Percentiles rank a stretch among this genome's conserved stretches.
These are phyloP conservation scores for Eimeria brunetti DNA, from an alignment of 169 alveolate species.

Conservation along the genomic window DNA sequence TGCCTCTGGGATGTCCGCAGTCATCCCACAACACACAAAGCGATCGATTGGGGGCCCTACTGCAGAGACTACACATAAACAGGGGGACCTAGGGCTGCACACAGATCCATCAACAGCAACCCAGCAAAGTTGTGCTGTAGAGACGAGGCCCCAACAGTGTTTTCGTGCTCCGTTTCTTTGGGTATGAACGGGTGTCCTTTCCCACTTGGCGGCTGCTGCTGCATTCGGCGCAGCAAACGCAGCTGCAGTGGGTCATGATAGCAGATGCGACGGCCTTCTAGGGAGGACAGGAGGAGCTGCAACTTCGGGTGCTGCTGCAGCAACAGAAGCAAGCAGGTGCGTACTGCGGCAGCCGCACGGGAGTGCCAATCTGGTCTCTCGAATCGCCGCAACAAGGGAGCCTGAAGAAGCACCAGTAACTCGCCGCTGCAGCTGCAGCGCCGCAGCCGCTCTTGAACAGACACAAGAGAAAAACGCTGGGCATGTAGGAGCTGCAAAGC, in stretches of 20 bases:
- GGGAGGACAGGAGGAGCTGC: constrained; percentile 77
- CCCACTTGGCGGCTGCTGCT: background rate
- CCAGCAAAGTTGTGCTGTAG: constrained; percentile 47
- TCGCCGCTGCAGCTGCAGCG: constrained; percentile 64
- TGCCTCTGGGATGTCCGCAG: background rate
- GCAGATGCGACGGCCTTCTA: constrained; percentile 36
- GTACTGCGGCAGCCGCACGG: constrained; percentile 47
- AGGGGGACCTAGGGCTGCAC: constrained; percentile 55
- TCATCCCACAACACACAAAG: background rate
- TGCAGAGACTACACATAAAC: background rate
- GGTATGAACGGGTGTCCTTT: background rate
- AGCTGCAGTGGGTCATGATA: constrained; percentile 32
- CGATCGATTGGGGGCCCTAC: background rate
- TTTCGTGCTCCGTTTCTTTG: background rate
- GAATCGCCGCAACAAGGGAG: constrained; percentile 49
- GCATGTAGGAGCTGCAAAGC: constrained; percentile 68
- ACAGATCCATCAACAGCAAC: constrained; percentile 45
- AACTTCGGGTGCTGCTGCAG: constrained; percentile 80
- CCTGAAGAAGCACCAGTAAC: constrained; percentile 41
- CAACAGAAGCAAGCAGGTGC: constrained; percentile 68
- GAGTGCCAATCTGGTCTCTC: constrained; percentile 75
- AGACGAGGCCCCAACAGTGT: background rate
- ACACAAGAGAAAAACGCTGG: constrained; percentile 62
- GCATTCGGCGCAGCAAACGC: constrained; percentile 30
- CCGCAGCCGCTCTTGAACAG: constrained; percentile 76